These are phyloP conservation scores for Tylopilus sp. DNA, from an alignment of 768 basidiomycete genomes.

Conservation along the genomic window DNA sequence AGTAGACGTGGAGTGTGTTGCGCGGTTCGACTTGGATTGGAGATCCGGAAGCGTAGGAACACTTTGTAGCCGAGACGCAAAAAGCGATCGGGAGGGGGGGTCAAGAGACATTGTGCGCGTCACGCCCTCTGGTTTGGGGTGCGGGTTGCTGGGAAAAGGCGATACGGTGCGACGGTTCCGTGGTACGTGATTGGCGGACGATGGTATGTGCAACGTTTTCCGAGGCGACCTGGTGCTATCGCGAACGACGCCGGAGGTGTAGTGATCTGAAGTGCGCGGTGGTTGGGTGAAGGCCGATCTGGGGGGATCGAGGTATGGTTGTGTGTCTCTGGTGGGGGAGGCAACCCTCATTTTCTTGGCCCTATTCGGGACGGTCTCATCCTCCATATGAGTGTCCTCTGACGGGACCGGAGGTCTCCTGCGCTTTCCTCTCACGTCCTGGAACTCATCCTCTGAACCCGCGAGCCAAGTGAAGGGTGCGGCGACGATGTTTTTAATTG, in stretches of 20 bases:
- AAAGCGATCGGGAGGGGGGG: slow-evolving; percentile 40
- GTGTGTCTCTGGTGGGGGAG: slow-evolving; percentile 43
- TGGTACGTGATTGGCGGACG: slow-evolving; percentile 30
- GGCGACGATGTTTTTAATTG: slow-evolving; percentile 64
- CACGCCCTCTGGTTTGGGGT: slow-evolving; percentile 34
- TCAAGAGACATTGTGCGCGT: slow-evolving; percentile 74
- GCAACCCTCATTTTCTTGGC: slow-evolving; percentile 52
- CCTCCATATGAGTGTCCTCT: slow-evolving; percentile 27
- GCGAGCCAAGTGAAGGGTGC: slow-evolving; percentile 58
- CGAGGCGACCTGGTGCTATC: slow-evolving; percentile 26
- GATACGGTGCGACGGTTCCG: slow-evolving; percentile 42
- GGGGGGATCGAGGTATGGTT: slow-evolving; percentile 56
- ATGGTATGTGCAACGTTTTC: slow-evolving; percentile 30
- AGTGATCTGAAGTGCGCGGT: slow-evolving; percentile 17
- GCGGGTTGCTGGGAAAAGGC: slow-evolving; percentile 33
- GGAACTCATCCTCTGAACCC: slow-evolving; percentile 46
- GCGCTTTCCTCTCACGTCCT: slow-evolving; percentile 53
- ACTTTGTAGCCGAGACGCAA: slow-evolving; percentile 24
- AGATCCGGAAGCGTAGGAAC: slow-evolving; percentile 35
- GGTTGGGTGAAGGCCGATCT: slow-evolving; percentile 37
- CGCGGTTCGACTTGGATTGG: slow-evolving; percentile 19
- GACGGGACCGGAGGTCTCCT: slow-evolving; percentile 38
- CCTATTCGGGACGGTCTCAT: slow-evolving; percentile 31
- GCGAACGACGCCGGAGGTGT: slow-evolving; percentile 20
- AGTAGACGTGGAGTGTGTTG: slow-evolving; percentile 17